These are phyloP conservation scores for Begonia loranthoides DNA, from an alignment of 306 rosid species.

Conservation along the genomic window DNA sequence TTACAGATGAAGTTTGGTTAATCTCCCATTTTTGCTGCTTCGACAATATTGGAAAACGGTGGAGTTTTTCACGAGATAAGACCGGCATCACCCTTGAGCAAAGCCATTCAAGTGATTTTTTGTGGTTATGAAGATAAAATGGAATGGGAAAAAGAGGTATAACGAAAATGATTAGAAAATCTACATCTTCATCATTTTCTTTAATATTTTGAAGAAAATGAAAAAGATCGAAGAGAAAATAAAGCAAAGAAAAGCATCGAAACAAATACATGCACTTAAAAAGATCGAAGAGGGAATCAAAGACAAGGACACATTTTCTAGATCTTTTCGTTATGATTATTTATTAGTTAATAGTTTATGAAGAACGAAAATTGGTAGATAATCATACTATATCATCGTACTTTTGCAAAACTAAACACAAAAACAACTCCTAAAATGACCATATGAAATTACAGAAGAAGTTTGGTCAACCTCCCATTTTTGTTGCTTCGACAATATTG, in stretches of 20 bases:
- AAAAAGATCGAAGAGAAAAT: too few species aligned
- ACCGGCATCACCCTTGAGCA: slow-evolving; percentile 76
- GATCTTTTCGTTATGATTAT: background rate
- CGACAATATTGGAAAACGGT: slow-evolving; percentile 70
- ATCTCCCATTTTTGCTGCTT: slow-evolving; percentile 74
- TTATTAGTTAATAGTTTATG: background rate
- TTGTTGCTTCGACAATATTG: slow-evolving; percentile 54
- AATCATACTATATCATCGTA: slow-evolving; percentile 4
- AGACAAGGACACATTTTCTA: slow-evolving; percentile 30
- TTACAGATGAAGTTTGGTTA: slow-evolving; percentile 90
- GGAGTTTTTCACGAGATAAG: slow-evolving; percentile 53
- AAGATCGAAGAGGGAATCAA: slow-evolving; percentile 68
- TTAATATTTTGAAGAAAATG: too few species aligned
- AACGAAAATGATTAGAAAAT: too few species aligned
- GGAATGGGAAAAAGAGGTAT: slow-evolving; percentile 95
- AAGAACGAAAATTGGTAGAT: background rate
- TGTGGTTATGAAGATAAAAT: slow-evolving; percentile 98
- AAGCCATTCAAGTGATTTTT: slow-evolving; percentile 91
- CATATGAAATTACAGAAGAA: slow-evolving; percentile 77
- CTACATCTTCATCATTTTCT: background rate
- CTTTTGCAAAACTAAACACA: slow-evolving; percentile 32
- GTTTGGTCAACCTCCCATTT: slow-evolving; percentile 91
- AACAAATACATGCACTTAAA: slow-evolving; percentile 94
- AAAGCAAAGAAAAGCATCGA: slow-evolving; percentile 82
- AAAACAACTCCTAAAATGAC: slow-evolving; percentile 28